Percentiles rank a stretch among this genome's conserved stretches.
phyloP scores from a whole-genome alignment of 2,329 filamentous ascomycete species.

The Exophiala aquamarina region DNA sequence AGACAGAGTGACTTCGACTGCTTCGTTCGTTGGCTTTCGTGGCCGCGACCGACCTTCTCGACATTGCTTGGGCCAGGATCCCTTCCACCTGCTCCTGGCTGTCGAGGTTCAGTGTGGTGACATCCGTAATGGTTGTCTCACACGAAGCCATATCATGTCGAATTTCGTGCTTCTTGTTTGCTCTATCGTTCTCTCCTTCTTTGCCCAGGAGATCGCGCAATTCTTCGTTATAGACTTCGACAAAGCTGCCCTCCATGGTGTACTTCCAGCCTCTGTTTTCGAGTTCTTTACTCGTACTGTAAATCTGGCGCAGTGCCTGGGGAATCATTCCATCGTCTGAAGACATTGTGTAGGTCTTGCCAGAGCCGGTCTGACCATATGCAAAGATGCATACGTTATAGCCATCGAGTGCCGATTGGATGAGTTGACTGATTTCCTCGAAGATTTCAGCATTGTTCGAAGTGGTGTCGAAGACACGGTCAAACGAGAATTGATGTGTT shows the following conservation, averaged over 20 bases:
- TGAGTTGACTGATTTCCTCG: constrained; percentile 92
- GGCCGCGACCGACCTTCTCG: constrained; percentile 87
- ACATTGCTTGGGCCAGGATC: constrained; percentile 76
- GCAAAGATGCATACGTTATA: constrained; percentile 99
- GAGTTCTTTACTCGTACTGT: constrained; percentile 78
- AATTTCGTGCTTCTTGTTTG: constrained; percentile 84
- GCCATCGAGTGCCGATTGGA: constrained; percentile 92
- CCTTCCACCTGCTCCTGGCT: constrained; percentile 76
- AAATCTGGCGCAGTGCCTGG: constrained; percentile 88
- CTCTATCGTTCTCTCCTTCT: constrained; percentile 74
- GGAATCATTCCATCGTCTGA: constrained; percentile 92
- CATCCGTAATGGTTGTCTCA: constrained; percentile 78
- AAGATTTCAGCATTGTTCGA: constrained; percentile 85
- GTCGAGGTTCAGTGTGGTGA: constrained; percentile 73
- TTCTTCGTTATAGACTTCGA: constrained; percentile 98
- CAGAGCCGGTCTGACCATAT: constrained; percentile 95
- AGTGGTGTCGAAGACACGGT: constrained; percentile 81
- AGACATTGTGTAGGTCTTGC: constrained; percentile 97
- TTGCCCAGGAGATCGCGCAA: constrained; percentile 83
- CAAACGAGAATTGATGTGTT: constrained; percentile 84
- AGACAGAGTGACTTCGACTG: constrained; percentile 92
- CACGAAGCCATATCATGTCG: constrained; percentile 79
- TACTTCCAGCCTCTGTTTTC: constrained; percentile 94
- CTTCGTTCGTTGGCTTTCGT: constrained; percentile 98
- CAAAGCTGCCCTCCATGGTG: constrained; percentile 89